Conservation (phyloP, 495 filamentous ascomycete species). For the Aspergillus sclerotioniger region DNA sequence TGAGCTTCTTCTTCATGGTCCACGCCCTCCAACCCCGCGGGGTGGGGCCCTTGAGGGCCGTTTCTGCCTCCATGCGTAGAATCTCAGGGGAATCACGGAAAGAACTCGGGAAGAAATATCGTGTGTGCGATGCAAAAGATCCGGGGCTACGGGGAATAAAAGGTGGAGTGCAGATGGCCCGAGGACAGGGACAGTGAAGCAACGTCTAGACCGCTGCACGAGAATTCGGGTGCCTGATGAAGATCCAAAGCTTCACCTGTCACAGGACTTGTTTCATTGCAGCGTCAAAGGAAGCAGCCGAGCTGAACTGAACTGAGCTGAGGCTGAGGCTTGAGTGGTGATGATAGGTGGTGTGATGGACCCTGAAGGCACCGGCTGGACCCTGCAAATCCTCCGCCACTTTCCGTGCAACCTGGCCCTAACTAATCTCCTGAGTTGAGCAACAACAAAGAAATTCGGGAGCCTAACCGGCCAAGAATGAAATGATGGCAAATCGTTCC, state of each 20-base stretch:
- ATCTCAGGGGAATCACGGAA: not conserved
- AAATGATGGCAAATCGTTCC: not conserved
- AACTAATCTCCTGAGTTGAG: not conserved
- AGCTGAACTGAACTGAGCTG: no score
- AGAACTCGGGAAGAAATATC: constrained; percentile 1
- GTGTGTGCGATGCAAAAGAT: not conserved
- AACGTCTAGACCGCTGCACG: not conserved
- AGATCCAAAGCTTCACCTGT: constrained; percentile 5
- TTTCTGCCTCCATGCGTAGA: constrained; percentile 12
- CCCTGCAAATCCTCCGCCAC: constrained; percentile 2
- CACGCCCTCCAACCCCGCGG: constrained; percentile 32
- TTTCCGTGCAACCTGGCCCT: not conserved
- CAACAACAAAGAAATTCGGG: not conserved
- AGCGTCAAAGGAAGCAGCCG: not conserved
- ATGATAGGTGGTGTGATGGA: not conserved
- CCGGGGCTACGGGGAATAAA: constrained; percentile 4
- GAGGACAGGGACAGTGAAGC: not conserved
- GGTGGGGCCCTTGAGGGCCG: constrained; percentile 16
- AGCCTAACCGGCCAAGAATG: constrained; percentile 4
- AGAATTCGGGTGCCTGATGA: constrained; percentile 11
- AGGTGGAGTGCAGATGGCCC: not conserved
- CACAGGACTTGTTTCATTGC: constrained; percentile 3
- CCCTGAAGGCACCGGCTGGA: not conserved
- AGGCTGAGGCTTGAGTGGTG: not conserved
- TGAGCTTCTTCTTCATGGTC: constrained; percentile 39